Evolutionary conservation across 495 filamentous ascomycete genomes (phyloP).

Genomic region (Penicillium waksmanii): DNA sequence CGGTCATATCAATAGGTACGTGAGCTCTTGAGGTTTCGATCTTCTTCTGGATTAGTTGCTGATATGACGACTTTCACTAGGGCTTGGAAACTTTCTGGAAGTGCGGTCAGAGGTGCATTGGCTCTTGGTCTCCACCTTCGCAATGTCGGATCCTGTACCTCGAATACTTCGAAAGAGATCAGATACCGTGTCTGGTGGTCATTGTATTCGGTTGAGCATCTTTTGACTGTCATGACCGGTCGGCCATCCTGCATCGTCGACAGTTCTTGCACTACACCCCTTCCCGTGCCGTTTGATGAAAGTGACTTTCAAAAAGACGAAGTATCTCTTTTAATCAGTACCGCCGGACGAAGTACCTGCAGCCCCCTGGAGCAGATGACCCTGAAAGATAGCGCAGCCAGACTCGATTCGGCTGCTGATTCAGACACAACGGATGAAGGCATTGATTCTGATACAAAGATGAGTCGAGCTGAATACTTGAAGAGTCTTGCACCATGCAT

Average conservation of each 20-base stretch:
- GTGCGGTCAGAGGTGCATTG: slow-evolving; percentile 59
- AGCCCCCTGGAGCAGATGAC: slow-evolving; percentile 28
- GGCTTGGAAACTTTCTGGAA: slow-evolving; percentile 63
- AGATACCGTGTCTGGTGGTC: slow-evolving; percentile 66
- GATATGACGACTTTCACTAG: slow-evolving; percentile 37
- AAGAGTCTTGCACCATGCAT: slow-evolving; percentile 41
- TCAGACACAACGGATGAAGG: slow-evolving; percentile 28
- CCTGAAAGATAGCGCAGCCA: slow-evolving; percentile 25
- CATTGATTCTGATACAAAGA: slow-evolving; percentile 22
- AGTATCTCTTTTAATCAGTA: slow-evolving; percentile 37
- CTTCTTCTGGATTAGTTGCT: neutral
- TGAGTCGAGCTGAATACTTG: slow-evolving; percentile 29
- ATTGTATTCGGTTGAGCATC: slow-evolving; percentile 59
- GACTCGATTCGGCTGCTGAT: slow-evolving; percentile 29
- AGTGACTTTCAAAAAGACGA: slow-evolving; percentile 45
- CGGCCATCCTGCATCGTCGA: slow-evolving; percentile 61
- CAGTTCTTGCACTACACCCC: slow-evolving; percentile 55
- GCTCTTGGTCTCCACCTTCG: slow-evolving; percentile 64
- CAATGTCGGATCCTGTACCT: slow-evolving; percentile 52
- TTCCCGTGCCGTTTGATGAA: slow-evolving; percentile 59
- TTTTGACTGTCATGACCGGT: slow-evolving; percentile 62
- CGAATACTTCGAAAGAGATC: slow-evolving; percentile 57
- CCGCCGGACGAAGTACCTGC: slow-evolving; percentile 23
- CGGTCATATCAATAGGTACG: slow-evolving; percentile 63
- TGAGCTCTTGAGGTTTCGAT: slow-evolving; percentile 6